Conservation (phyloP, 176 grass and related monocot species). For the Musa troglodytarum region DNA sequence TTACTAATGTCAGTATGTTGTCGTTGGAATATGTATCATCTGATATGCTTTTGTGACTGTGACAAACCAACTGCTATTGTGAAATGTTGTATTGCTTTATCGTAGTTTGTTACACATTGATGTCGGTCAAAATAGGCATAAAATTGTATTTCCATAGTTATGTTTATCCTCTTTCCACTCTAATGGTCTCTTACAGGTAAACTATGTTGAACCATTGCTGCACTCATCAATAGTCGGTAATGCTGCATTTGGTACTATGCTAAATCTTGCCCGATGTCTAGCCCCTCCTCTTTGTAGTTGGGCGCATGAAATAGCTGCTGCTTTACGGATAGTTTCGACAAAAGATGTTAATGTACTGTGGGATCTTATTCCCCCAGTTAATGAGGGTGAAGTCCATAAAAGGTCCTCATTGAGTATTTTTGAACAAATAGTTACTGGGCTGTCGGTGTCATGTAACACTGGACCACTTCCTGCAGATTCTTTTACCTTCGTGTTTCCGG, state of each 20-base stretch:
- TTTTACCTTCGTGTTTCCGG: constrained; percentile 94
- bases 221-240: constrained; percentile 73
- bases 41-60: no score
- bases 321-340: constrained; percentile 49
- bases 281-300: constrained; percentile 90
- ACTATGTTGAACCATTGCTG: constrained; percentile 73
- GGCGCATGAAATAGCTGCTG: constrained; percentile 86
- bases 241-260: constrained; percentile 73
- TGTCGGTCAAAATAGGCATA: no score
- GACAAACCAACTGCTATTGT: no score
- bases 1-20: no score
- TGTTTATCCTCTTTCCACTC: background rate
- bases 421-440: constrained; percentile 67
- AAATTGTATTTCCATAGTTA: background rate
- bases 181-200: constrained; percentile 41
- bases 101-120: constrained; percentile 6
- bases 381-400: constrained; percentile 52
- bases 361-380: constrained; percentile 43
- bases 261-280: constrained; percentile 72
- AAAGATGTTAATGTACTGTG: constrained; percentile 49
- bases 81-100: background rate
- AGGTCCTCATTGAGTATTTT: constrained; percentile 47
- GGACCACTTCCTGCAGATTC: constrained; percentile 93
- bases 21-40: no score
- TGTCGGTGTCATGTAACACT: constrained; percentile 64